Percentiles rank a stretch among this genome's conserved stretches.
These are phyloP conservation scores for Eucalyptus caleyi DNA, from an alignment of 345 rosid genomes.

Conservation along the genomic window DNA sequence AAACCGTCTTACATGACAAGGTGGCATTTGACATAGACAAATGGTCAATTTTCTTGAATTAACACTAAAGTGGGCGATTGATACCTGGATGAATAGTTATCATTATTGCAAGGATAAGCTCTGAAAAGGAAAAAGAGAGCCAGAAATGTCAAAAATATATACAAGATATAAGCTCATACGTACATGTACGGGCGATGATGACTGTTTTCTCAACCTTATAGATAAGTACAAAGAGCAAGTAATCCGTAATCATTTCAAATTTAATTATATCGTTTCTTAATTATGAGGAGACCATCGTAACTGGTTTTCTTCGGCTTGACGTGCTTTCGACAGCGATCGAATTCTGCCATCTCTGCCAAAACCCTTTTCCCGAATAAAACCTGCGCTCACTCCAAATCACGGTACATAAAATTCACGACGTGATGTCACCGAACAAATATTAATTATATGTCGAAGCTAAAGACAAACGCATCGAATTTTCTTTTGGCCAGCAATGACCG, in stretches of 20 bases:
- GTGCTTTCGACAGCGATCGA: background rate
- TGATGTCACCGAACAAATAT: background rate
- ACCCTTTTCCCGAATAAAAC: background rate
- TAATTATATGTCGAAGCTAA: background rate
- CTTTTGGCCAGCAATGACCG: background rate
- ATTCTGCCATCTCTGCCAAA: background rate
- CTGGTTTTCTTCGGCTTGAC: background rate
- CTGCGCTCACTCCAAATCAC: background rate
- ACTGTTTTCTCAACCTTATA: background rate
- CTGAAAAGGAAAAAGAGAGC: background rate
- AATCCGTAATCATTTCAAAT: background rate
- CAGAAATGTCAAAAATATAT: background rate
- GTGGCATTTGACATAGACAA: fast-evolving
- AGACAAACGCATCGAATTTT: background rate
- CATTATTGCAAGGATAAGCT: background rate
- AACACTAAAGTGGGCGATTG: background rate
- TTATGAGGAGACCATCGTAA: background rate
- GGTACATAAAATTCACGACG: background rate
- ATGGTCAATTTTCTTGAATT: background rate
- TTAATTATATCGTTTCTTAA: background rate
- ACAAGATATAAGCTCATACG: background rate
- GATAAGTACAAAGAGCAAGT: background rate
- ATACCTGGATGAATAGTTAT: background rate
- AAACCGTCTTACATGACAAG: background rate
- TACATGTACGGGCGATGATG: background rate